Percentiles rank a stretch among this genome's conserved stretches.
Conservation (phyloP, 2,329 filamentous ascomycete species). For the Fusarium luffae region DNA sequence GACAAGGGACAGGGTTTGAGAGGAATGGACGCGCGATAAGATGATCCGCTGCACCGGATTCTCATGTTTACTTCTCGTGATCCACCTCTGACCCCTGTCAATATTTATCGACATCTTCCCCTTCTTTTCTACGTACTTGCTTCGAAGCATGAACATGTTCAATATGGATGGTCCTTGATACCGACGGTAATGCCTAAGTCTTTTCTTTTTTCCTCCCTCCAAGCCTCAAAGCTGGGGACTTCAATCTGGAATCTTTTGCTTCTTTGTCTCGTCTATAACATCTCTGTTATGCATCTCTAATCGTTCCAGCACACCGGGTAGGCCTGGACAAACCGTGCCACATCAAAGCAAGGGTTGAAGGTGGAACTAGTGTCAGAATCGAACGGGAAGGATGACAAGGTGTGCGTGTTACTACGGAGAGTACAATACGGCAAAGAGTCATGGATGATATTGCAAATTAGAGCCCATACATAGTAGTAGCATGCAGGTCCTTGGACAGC, state of each 20-base stretch:
- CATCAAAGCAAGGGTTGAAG: constrained; percentile 26
- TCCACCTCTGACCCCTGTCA: constrained; percentile 29
- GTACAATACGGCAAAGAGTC: background rate
- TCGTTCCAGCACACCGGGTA: constrained; percentile 30
- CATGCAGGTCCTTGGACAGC: background rate
- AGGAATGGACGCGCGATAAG: constrained; percentile 15
- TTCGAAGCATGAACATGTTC: constrained; percentile 9
- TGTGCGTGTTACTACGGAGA: constrained; percentile 30
- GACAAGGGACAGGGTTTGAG: background rate
- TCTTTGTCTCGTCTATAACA: constrained; percentile 16
- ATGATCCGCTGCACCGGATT: constrained; percentile 27
- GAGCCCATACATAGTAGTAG: background rate
- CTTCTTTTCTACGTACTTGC: constrained; percentile 13
- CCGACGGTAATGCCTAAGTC: constrained; percentile 1
- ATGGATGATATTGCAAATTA: constrained; percentile 10
- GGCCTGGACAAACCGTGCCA: constrained; percentile 16
- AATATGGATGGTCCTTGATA: constrained; percentile 2
- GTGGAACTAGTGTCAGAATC: constrained; percentile 29
- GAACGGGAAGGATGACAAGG: constrained; percentile 31
- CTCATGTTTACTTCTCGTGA: constrained; percentile 26
- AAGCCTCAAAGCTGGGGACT: background rate
- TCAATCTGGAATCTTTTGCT: constrained; percentile 15
- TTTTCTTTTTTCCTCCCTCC: constrained; percentile 1
- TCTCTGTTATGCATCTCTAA: constrained; percentile 14
- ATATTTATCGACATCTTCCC: constrained; percentile 22